Percentiles rank a stretch among this genome's conserved stretches.
These are phyloP conservation scores for Juglanconis sp. DNA, from an alignment of 2,329 filamentous ascomycete genomes.

Conservation along the genomic window DNA sequence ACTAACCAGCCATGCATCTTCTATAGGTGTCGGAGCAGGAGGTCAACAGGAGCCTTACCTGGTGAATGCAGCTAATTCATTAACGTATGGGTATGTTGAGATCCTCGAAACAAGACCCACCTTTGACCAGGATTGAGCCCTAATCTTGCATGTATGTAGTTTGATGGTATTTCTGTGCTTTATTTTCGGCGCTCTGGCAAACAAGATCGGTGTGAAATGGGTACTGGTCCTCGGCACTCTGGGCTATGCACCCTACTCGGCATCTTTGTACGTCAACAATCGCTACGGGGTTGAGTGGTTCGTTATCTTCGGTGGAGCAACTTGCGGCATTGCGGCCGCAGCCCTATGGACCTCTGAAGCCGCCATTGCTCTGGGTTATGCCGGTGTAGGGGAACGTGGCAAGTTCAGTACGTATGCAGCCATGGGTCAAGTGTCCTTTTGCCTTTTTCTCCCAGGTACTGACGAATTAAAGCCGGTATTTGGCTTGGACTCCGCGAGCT, in stretches of 20 bases:
- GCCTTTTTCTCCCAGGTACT: background rate
- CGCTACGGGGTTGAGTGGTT: slow-evolving; percentile 42
- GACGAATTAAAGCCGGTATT: slow-evolving; percentile 37
- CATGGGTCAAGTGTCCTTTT: background rate
- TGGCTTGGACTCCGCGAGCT: slow-evolving; percentile 52
- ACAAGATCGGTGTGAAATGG: slow-evolving; percentile 38
- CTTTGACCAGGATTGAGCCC: background rate
- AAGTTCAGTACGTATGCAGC: slow-evolving; percentile 29
- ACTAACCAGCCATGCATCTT: background rate
- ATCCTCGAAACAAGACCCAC: slow-evolving; percentile 3
- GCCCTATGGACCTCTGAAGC: slow-evolving; percentile 35
- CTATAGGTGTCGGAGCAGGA: slow-evolving; percentile 29
- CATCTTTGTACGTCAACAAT: slow-evolving; percentile 42
- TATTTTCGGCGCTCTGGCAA: slow-evolving; percentile 36
- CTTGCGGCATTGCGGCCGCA: slow-evolving; percentile 37
- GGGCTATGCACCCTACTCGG: slow-evolving; percentile 42
- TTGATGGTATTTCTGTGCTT: slow-evolving; percentile 45
- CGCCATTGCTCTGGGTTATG: slow-evolving; percentile 39
- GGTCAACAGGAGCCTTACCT: slow-evolving; percentile 34
- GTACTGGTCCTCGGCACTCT: slow-evolving; percentile 40
- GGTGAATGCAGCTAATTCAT: slow-evolving; percentile 38
- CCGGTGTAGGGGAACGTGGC: slow-evolving; percentile 42
- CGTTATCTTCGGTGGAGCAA: slow-evolving; percentile 38
- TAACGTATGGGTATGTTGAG: slow-evolving; percentile 33
- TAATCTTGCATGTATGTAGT: slow-evolving; percentile 14